Evolutionary conservation across 2,329 filamentous ascomycete genomes (phyloP).

Genomic region (Fusarium torulosum): DNA sequence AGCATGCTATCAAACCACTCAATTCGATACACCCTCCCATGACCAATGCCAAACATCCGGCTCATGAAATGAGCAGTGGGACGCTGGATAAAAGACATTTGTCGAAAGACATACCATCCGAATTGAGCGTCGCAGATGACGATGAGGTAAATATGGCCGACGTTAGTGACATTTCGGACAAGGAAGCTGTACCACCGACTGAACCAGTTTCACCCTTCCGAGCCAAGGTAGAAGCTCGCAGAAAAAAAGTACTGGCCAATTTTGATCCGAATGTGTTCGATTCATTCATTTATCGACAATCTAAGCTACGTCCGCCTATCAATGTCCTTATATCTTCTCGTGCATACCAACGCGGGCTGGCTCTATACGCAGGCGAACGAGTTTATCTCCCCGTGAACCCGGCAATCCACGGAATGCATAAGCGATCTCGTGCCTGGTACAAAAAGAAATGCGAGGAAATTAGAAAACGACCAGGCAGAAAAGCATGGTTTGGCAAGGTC

Average conservation of each 20-base stretch:
- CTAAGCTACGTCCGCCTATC: conserved; percentile 42
- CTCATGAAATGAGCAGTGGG: conserved; percentile 10
- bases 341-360: conserved; percentile 7
- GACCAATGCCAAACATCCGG: conserved; percentile 6
- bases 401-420: conserved; percentile 61
- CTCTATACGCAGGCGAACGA: conserved; percentile 47
- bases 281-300: conserved; percentile 56
- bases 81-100: neutral
- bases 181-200: conserved; percentile 2
- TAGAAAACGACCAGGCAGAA: conserved; percentile 60
- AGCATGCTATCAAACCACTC: conserved; percentile 6
- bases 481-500: conserved; percentile 64
- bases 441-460: conserved; percentile 64
- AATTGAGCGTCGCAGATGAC: conserved; percentile 6
- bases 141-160: conserved; percentile 26
- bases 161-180: conserved; percentile 19
- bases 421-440: conserved; percentile 61
- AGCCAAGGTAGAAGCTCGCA: conserved; percentile 23
- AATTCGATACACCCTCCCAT: conserved; percentile 6
- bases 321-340: conserved; percentile 33
- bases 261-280: conserved; percentile 54
- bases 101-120: neutral
- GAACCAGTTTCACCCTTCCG: conserved; percentile 11
- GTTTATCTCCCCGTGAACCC: conserved; percentile 64
- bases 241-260: conserved; percentile 13